Conservation (phyloP, 1,284 basidiomycete species). For the Rhodotorula sp. region DNA sequence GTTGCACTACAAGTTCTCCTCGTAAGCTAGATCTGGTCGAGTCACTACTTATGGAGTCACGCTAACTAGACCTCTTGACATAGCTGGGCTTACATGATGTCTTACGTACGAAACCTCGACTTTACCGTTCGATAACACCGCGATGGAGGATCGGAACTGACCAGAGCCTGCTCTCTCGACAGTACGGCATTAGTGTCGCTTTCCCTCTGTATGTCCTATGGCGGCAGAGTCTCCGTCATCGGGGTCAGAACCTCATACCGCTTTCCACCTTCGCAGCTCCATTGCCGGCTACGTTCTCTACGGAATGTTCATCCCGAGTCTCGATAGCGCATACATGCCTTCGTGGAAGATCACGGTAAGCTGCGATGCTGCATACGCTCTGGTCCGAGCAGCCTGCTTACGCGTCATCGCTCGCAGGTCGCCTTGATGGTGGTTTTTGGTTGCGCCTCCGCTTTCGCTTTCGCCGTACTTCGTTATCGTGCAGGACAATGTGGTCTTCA, state of each 20-base stretch:
- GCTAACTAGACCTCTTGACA: conserved; percentile 62
- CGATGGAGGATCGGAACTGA: too few species aligned
- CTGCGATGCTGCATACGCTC: not conserved
- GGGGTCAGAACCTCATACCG: not conserved
- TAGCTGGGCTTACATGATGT: conserved; percentile 67
- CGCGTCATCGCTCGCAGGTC: not conserved
- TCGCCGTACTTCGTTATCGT: conserved; percentile 22
- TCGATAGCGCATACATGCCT: conserved; percentile 23
- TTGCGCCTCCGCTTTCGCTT: conserved; percentile 14
- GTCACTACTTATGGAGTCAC: conserved; percentile 58
- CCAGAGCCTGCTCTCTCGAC: not conserved
- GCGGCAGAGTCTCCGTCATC: not conserved
- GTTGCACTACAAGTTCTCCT: conserved; percentile 71
- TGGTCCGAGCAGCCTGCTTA: not conserved
- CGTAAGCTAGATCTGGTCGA: not conserved
- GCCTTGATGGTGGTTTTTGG: conserved; percentile 25
- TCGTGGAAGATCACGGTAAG: conserved; percentile 24
- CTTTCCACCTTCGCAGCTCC: not conserved
- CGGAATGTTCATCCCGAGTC: conserved; percentile 23
- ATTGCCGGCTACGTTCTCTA: conserved; percentile 24
- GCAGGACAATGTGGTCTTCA: not conserved
- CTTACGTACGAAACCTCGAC: conserved; percentile 55
- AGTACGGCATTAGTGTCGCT: conserved; percentile 70
- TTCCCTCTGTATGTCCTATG: conserved; percentile 2
- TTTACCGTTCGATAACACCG: not conserved